phyloP scores from a whole-genome alignment of 2,329 filamentous ascomycete species.

The Talaromyces piceae region DNA sequence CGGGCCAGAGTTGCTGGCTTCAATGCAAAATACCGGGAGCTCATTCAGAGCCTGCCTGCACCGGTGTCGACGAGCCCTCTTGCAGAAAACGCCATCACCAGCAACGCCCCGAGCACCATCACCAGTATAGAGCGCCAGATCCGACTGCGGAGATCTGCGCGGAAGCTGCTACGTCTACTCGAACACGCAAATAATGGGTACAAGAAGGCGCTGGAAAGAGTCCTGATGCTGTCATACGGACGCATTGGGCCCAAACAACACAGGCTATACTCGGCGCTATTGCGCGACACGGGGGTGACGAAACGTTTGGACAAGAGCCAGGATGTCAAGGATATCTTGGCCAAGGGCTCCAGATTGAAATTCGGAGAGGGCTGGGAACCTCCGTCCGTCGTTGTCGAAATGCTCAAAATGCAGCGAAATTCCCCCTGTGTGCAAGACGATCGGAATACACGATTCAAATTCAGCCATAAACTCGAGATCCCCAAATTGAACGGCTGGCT shows the following conservation, averaged over 20 bases:
- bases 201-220: constrained; percentile 40
- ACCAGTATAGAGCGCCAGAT: constrained; percentile 14
- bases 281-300: constrained; percentile 16
- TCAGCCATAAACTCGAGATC: constrained; percentile 20
- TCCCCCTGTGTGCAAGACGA: constrained; percentile 20
- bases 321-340: constrained; percentile 7
- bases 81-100: not conserved
- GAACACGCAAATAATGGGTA: constrained; percentile 52
- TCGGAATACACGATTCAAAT: constrained; percentile 19
- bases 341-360: not conserved
- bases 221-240: constrained; percentile 51
- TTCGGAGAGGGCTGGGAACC: constrained; percentile 30
- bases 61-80: not conserved
- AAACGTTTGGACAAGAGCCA: constrained; percentile 7
- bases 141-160: constrained; percentile 19
- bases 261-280: constrained; percentile 36
- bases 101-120: not conserved
- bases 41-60: not conserved
- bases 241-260: constrained; percentile 47
- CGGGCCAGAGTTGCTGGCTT: constrained; percentile 22
- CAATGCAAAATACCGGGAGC: not conserved
- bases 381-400: constrained; percentile 22
- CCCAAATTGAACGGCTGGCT: constrained; percentile 32
- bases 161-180: constrained; percentile 38
- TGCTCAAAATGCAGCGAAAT: constrained; percentile 29